Base-by-base conservation (phyloP, 441 rosid genomes). In the Croton setiger region DNA sequence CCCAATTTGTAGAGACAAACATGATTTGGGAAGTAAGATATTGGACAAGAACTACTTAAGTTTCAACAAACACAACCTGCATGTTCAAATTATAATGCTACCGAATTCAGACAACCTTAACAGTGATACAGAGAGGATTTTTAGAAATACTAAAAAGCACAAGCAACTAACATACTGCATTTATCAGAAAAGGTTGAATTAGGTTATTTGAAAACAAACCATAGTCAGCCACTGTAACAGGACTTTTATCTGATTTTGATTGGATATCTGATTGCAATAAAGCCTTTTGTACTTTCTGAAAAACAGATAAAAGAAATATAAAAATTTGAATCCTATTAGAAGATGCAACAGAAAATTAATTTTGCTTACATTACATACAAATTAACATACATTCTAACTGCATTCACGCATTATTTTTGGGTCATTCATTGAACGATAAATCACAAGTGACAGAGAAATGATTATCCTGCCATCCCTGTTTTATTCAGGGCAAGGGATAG, bases 151-250 rank as follows among this genome's bases (percentile, higher is more conserved):
- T 45, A 4, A 45, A 45, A 9, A 45, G 15, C 9, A 45, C 48
- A 45, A 45, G 15, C 4, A 37, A 37, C 41, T 37, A 37, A 37
- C 41, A 3, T 15, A 45, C 7, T 45, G 12, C 49, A 45, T 45
- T 45, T 9, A 13, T 13, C 9, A 45, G 12, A 10, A 45, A 76
- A 14, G 27, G 43, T 64, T 55, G 45, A 23, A 39, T n/a, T 35
- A 63, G 37, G 48, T 51, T 61, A 44, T 17, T 63, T 60, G 60
- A 66, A 12, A 70, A 75, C 79, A 71, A 70, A 95, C 99, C 98
- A 75, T 92, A 92, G 84, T 94, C 98, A 73, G 99, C 99, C 13
- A 94, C 96, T 2, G 99, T 92, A 49, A 92, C 98, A 23, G 99
- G 99, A 73, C 88, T 92, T 67, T 74, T 84, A 81, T 92, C 97